Conservation (phyloP, 2,329 filamentous ascomycete species). For the Aureobasidium uvarum region DNA sequence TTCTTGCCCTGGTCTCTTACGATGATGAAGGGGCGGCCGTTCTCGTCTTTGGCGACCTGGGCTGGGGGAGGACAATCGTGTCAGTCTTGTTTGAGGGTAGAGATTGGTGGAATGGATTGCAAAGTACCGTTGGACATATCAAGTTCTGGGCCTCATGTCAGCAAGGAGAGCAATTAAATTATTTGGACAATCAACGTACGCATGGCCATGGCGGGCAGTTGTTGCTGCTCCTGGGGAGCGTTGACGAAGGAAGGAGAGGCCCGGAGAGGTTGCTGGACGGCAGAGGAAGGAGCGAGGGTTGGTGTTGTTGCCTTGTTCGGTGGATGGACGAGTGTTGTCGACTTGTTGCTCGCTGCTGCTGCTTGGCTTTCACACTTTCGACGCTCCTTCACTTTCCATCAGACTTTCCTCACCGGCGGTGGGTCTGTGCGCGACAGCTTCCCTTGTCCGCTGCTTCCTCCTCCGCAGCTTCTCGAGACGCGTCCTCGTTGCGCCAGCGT, state of each 20-base stretch:
- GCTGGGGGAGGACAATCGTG: conserved; percentile 43
- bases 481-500: conserved; percentile 9
- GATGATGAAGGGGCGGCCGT: conserved; percentile 95
- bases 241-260: background rate
- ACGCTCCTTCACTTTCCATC: conserved; percentile 12
- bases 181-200: conserved; percentile 47
- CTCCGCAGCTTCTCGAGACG: conserved; percentile 6
- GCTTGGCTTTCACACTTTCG: conserved; percentile 17
- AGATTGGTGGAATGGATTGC: background rate
- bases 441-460: background rate
- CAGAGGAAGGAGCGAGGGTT: conserved; percentile 10
- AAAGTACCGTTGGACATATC: conserved; percentile 76
- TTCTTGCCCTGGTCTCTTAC: conserved; percentile 98
- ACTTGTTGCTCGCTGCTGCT: background rate
- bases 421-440: conserved; percentile 13
- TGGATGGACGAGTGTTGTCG: background rate
- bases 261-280: background rate
- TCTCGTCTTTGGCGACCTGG: conserved; percentile 91
- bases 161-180: conserved; percentile 32
- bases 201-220: conserved; percentile 55
- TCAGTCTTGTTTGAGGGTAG: conserved; percentile 8
- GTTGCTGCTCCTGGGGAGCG: conserved; percentile 27
- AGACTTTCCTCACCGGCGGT: background rate
- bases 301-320: background rate
- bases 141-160: conserved; percentile 58